These are phyloP conservation scores for Leishmania martiniquensis DNA, from an alignment of 208 protist genomes.

Conservation along the genomic window DNA sequence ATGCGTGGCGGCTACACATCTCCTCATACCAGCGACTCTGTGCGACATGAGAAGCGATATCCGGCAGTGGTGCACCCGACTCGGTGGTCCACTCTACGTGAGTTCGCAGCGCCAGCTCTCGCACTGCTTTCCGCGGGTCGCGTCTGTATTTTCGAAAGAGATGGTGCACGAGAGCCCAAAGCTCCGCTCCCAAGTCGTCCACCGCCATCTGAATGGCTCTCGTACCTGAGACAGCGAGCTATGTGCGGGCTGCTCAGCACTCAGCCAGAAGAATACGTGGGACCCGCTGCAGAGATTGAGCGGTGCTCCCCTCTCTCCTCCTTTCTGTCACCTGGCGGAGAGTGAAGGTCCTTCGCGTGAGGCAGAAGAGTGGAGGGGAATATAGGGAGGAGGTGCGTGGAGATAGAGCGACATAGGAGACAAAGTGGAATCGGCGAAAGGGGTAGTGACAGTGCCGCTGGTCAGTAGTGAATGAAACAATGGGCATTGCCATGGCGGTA, in stretches of 20 bases:
- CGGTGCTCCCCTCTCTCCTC: not conserved
- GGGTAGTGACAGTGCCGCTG: not conserved
- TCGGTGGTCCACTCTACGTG: slow-evolving; percentile 10
- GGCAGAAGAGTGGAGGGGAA: not conserved
- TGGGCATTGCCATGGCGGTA: not conserved
- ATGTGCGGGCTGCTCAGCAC: not conserved
- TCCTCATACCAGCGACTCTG: slow-evolving; percentile 53
- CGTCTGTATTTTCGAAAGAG: slow-evolving; percentile 49
- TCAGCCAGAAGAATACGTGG: not conserved
- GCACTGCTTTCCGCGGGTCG: slow-evolving; percentile 31
- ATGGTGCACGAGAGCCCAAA: slow-evolving; percentile 73
- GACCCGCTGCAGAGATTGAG: not conserved
- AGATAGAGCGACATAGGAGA: not conserved
- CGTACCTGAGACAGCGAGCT: not conserved
- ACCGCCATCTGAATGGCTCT: slow-evolving; percentile 6
- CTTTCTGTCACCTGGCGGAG: not conserved
- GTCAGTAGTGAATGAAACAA: not conserved
- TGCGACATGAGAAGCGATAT: slow-evolving; percentile 19
- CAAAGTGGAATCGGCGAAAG: no score
- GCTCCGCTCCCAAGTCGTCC: slow-evolving; percentile 63
- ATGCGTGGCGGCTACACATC: slow-evolving; percentile 45
- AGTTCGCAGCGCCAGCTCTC: slow-evolving; percentile 61
- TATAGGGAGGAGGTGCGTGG: not conserved
- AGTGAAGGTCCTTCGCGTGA: not conserved
- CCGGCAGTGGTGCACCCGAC: slow-evolving; percentile 4